These are phyloP conservation scores for Talaromyces atroroseus DNA, from an alignment of 2,329 filamentous ascomycete species.

Conservation along the genomic window DNA sequence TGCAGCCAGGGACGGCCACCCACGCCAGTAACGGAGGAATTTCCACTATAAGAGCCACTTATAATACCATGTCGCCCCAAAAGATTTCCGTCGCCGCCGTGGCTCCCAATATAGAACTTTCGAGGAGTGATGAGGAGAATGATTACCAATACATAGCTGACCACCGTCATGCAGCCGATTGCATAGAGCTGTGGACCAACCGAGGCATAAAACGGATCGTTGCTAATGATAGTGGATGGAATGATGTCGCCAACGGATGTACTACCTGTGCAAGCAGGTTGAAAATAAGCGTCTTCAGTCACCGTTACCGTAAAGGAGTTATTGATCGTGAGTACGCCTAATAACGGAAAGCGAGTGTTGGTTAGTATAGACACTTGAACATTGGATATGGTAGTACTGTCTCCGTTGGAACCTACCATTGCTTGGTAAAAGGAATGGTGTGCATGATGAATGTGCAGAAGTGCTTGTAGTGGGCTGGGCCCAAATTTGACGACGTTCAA, in stretches of 20 bases:
- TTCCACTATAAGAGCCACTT: conserved; percentile 63
- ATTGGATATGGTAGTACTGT: background rate
- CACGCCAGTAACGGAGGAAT: conserved; percentile 69
- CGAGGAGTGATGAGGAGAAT: conserved; percentile 94
- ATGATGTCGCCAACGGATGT: conserved; percentile 26
- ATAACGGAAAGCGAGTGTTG: background rate
- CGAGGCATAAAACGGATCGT: conserved; percentile 88
- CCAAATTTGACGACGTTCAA: conserved; percentile 38
- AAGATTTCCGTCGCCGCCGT: conserved; percentile 61
- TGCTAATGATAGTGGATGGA: conserved; percentile 55
- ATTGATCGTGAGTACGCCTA: conserved; percentile 40
- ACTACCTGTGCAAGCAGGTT: conserved; percentile 44
- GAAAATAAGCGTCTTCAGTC: conserved; percentile 45
- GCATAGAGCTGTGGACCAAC: conserved; percentile 91
- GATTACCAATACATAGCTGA: conserved; percentile 86
- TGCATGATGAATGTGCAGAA: conserved; percentile 48
- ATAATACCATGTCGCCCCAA: conserved; percentile 79
- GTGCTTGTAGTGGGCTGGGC: conserved; percentile 34
- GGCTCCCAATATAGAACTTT: conserved; percentile 80
- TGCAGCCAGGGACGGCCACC: conserved; percentile 93
- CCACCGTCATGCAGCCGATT: conserved; percentile 82
- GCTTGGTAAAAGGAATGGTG: conserved; percentile 57
- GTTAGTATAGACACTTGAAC: background rate
- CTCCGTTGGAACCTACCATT: conserved; percentile 40
- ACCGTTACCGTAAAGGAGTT: conserved; percentile 40